Evolutionary conservation across 805 yeast genomes (phyloP), one percentile per base, ranked within the genome.

Genomic region (Millerozyma miso): DNA sequence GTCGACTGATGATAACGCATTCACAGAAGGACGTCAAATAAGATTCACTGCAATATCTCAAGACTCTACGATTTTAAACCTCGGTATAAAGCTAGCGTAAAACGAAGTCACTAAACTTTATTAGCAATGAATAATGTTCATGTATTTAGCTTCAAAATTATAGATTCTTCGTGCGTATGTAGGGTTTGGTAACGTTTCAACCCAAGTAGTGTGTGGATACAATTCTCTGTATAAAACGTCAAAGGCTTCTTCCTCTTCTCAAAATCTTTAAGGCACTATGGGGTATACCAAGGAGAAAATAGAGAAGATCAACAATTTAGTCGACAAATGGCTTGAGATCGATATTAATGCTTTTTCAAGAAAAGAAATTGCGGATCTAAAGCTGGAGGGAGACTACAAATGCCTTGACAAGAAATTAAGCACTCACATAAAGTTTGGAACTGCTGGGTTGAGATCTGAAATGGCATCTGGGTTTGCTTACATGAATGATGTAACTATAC

Each of bases 391-490:
- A 2, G 56, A 79, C 45, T 62, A 65, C 51, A 62, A 55, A 0
- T 79, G 68, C 40, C 67, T 88, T 32, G 77, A 76, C 36, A 56
- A 58, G 32, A 69, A 85, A 39, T 67, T 88, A 23, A 55, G 75
- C 35, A 51, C 55, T n/a, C 64, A 96, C 41, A 83, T 90, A 19
- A 67, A 80, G 10, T 91, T 91, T 62, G 98, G 98, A 0, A 91
- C 98, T 0, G 97, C 98, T 2, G 98, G 97, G 0, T 75, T 93
- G 38, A 71, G 99, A 19, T 79, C 95, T 1, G 67, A 73, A 17
- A 89, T 93, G 97, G 90, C 82, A 47, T 88, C 97, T 0, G 98
- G 99, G 0, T 89, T 86, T 58, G 76, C 80, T 40, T 77, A 89
- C 51, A 85, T 93, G 91, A 91, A 93, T 61, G 84, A 83, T 48